Evolutionary conservation across 805 yeast genomes (phyloP).

Genomic region (Kurtzmaniella cleridarum): DNA sequence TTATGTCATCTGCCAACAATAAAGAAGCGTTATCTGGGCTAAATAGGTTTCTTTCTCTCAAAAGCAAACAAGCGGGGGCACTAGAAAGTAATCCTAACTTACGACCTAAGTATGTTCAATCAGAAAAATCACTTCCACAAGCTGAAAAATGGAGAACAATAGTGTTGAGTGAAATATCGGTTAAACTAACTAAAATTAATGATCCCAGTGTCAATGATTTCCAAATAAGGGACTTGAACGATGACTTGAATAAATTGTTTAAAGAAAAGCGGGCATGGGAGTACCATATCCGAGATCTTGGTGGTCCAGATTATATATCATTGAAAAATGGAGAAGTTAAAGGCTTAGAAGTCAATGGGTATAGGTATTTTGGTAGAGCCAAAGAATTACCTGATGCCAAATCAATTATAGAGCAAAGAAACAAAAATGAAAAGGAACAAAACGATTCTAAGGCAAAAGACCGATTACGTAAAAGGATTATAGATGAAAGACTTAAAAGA

Average conservation of each 20-base stretch:
- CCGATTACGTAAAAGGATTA: constrained; percentile 12
- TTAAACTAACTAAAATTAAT: constrained; percentile 55
- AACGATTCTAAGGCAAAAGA: constrained; percentile 14
- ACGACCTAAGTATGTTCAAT: constrained; percentile 57
- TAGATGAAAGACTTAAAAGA: constrained; percentile 17
- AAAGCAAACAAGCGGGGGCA: constrained; percentile 54
- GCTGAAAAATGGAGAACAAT: constrained; percentile 69
- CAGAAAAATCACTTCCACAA: constrained; percentile 50
- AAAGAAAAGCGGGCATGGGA: constrained; percentile 78
- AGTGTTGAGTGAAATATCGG: constrained; percentile 58
- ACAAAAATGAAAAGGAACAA: constrained; percentile 9
- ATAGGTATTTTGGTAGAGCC: constrained; percentile 80
- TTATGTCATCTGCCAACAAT: constrained; percentile 24
- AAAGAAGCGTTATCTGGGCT: constrained; percentile 70
- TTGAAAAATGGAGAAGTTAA: constrained; percentile 13
- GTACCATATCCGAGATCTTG: constrained; percentile 58
- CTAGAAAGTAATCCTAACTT: constrained; percentile 48
- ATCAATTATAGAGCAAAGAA: constrained; percentile 22
- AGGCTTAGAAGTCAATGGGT: constrained; percentile 41
- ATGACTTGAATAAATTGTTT: constrained; percentile 59
- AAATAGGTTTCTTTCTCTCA: constrained; percentile 57
- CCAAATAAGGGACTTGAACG: constrained; percentile 70
- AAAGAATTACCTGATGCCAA: constrained; percentile 70
- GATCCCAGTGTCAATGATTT: constrained; percentile 51
- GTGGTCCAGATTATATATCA: constrained; percentile 63